A percentile compares a stretch with the other conserved stretches of the same genome.
These are phyloP conservation scores for Colletotrichum salicis DNA, from an alignment of 2,329 filamentous ascomycete species.

Conservation along the genomic window DNA sequence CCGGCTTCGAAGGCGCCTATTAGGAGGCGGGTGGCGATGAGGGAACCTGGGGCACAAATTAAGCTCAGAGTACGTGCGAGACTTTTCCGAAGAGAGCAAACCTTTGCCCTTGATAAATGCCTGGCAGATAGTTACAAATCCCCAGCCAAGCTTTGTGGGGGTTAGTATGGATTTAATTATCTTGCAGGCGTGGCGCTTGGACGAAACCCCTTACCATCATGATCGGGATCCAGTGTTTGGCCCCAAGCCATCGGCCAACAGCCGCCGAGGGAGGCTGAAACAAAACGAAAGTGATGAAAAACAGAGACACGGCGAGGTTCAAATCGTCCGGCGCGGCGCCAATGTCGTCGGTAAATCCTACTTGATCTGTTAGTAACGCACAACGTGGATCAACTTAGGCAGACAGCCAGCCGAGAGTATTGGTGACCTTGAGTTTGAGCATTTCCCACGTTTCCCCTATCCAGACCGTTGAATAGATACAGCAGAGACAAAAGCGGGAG, in stretches of 20 bases:
- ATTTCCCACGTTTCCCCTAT: conserved; percentile 54
- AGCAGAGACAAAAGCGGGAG: conserved; percentile 51
- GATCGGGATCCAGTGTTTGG: conserved; percentile 64
- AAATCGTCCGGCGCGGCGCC: conserved; percentile 62
- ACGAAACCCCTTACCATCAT: conserved; percentile 63
- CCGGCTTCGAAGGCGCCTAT: conserved; percentile 53
- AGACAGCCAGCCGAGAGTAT: background rate
- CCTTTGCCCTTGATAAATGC: conserved; percentile 44
- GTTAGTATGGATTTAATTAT: conserved; percentile 56
- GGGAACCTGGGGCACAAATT: conserved; percentile 29
- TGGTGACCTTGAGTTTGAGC: conserved; percentile 49
- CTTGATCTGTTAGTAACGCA: background rate
- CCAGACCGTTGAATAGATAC: conserved; percentile 54
- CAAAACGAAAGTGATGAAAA: conserved; percentile 69
- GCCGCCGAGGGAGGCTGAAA: conserved; percentile 65
- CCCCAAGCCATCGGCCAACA: conserved; percentile 51
- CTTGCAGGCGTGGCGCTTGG: conserved; percentile 45
- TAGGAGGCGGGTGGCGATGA: conserved; percentile 39
- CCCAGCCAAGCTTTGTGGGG: conserved; percentile 42
- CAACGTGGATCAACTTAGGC: background rate
- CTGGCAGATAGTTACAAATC: conserved; percentile 41
- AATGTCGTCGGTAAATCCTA: conserved; percentile 63
- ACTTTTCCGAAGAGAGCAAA: conserved; percentile 26
- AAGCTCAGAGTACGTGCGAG: background rate
- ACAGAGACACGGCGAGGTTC: conserved; percentile 65